A percentile compares a stretch with the other conserved stretches of the same genome.
These are phyloP conservation scores for Cinchona pubescens DNA, from an alignment of 257 asterid species.

Conservation along the genomic window DNA sequence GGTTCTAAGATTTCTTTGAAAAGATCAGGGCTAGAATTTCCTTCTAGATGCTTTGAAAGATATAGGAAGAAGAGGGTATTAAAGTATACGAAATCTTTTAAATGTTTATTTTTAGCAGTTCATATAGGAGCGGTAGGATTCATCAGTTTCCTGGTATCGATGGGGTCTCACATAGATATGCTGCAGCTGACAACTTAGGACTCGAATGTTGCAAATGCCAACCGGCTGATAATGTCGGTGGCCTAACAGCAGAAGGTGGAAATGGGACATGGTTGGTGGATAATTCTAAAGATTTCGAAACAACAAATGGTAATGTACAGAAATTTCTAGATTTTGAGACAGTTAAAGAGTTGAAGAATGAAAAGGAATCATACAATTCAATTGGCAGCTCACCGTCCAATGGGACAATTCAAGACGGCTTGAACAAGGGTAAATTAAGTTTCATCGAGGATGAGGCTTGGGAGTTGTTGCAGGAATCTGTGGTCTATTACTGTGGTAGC, in stretches of 20 bases:
- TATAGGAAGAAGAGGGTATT: conserved; percentile 34
- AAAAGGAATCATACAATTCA: conserved; percentile 27
- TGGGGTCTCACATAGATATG: conserved; percentile 17
- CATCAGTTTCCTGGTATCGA: conserved; percentile 18
- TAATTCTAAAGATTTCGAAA: conserved; percentile 28
- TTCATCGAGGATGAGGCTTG: conserved; percentile 68
- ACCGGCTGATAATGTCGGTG: conserved; percentile 44
- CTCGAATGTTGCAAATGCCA: conserved; percentile 47
- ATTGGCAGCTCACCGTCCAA: conserved; percentile 35
- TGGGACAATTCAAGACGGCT: conserved; percentile 29
- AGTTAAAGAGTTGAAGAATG: conserved; percentile 27
- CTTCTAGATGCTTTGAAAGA: conserved; percentile 26
- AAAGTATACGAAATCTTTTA: conserved; percentile 18
- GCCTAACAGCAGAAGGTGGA: conserved; percentile 38
- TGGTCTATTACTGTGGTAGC: conserved; percentile 59
- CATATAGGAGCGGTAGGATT: conserved; percentile 15
- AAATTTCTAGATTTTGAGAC: conserved; percentile 28
- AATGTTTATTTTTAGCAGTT: conserved; percentile 23
- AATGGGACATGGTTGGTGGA: conserved; percentile 40
- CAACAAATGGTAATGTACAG: conserved; percentile 24
- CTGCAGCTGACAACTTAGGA: conserved; percentile 17
- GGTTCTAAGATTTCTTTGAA: conserved; percentile 31
- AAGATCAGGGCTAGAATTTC: conserved; percentile 20
- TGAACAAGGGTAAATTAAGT: conserved; percentile 25
- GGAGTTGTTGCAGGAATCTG: conserved; percentile 53